A percentile compares a stretch with the other conserved stretches of the same genome.
Evolutionary conservation across 2,329 filamentous ascomycete genomes (phyloP).

Genomic region (Herpotrichia juniperi): DNA sequence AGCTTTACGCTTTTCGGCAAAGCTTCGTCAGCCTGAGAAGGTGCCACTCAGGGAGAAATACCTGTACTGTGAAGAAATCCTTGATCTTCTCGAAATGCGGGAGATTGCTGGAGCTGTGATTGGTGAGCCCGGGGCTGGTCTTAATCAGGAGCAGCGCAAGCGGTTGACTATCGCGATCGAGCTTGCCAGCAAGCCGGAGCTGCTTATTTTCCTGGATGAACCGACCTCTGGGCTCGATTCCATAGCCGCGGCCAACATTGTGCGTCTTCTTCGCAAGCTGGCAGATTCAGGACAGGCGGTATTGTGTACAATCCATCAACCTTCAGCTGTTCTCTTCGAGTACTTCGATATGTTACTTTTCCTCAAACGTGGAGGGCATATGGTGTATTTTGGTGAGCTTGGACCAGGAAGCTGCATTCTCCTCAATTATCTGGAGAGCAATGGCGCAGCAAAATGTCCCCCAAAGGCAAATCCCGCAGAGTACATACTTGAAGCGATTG

Average conservation of each 20-base stretch:
- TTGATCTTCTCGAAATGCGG: slow-evolving; percentile 31
- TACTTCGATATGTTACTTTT: slow-evolving; percentile 81
- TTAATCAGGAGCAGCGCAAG: slow-evolving; percentile 63
- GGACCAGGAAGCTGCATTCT: slow-evolving; percentile 72
- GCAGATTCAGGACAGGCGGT: slow-evolving; percentile 78
- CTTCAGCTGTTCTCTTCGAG: slow-evolving; percentile 79
- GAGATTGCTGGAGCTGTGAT: slow-evolving; percentile 33
- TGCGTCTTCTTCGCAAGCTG: slow-evolving; percentile 73
- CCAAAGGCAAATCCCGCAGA: slow-evolving; percentile 62
- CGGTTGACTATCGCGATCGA: slow-evolving; percentile 66
- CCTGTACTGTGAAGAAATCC: slow-evolving; percentile 32
- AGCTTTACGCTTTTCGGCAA: slow-evolving; percentile 34
- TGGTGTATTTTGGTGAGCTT: slow-evolving; percentile 82
- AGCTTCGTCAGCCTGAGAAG: slow-evolving; percentile 31
- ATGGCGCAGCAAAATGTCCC: slow-evolving; percentile 63
- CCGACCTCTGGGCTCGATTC: slow-evolving; percentile 70
- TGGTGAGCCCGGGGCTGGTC: slow-evolving; percentile 27
- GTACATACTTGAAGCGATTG: slow-evolving; percentile 83
- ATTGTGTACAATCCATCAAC: slow-evolving; percentile 85
- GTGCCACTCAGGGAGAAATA: slow-evolving; percentile 26
- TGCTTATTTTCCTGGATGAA: too few relatives aligned
- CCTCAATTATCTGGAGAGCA: slow-evolving; percentile 55
- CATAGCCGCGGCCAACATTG: slow-evolving; percentile 72
- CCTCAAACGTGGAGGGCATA: slow-evolving; percentile 74
- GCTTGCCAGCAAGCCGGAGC: slow-evolving; percentile 66